Evolutionary conservation across 768 basidiomycete species (phyloP).

Genomic region (Suillus discolor): DNA sequence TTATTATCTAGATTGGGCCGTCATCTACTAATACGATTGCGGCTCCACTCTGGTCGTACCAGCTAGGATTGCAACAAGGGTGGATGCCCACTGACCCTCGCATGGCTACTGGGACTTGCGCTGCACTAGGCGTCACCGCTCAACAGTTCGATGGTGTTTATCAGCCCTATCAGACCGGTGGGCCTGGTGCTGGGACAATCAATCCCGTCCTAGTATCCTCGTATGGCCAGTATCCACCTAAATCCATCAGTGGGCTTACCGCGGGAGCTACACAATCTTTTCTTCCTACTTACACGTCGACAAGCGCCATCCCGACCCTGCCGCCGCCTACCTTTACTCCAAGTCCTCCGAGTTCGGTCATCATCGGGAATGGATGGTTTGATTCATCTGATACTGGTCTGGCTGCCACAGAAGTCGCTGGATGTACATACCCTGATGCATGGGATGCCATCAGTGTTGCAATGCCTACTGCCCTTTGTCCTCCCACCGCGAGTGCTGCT

Average conservation of each 20-base stretch:
- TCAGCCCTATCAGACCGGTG: constrained; percentile 72
- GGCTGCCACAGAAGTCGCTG: constrained; percentile 60
- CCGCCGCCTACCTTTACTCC: constrained; percentile 55
- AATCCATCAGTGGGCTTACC: constrained; percentile 48
- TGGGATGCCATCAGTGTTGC: constrained; percentile 59
- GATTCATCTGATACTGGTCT: constrained; percentile 50
- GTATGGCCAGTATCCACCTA: constrained; percentile 58
- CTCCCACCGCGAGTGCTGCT: constrained; percentile 11
- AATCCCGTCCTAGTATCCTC: constrained; percentile 40
- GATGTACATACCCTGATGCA: constrained; percentile 65
- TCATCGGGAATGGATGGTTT: constrained; percentile 59
- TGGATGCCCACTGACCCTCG: constrained; percentile 82
- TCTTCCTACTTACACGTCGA: constrained; percentile 68
- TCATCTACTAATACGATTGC: constrained; percentile 51
- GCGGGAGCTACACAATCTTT: constrained; percentile 35
- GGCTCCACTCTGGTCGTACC: constrained; percentile 71
- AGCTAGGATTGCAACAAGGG: constrained; percentile 69
- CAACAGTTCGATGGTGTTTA: constrained; percentile 54
- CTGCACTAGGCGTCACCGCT: constrained; percentile 46
- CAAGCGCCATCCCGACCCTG: constrained; percentile 57
- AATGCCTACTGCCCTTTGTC: constrained; percentile 51
- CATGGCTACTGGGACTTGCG: constrained; percentile 63
- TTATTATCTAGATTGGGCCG: constrained; percentile 51
- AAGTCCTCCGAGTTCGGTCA: constrained; percentile 39
- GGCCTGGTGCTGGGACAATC: constrained; percentile 52